These are phyloP conservation scores for Sugiyamaella japonica DNA, from an alignment of 1,139 yeast species.

Conservation along the genomic window DNA sequence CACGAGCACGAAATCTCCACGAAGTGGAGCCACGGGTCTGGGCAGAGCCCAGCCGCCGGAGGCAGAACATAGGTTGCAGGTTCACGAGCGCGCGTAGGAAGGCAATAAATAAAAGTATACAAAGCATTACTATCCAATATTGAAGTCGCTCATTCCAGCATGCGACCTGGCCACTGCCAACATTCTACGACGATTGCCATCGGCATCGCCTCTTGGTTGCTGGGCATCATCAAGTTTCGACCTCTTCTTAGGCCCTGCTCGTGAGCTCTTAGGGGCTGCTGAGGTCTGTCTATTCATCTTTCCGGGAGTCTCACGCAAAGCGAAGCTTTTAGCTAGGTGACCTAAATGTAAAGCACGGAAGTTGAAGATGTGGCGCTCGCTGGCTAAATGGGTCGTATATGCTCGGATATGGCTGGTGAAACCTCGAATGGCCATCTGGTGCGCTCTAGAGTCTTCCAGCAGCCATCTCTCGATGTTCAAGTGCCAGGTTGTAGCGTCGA, in stretches of 20 bases:
- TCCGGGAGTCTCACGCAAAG: conserved; percentile 90
- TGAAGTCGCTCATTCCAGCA: conserved; percentile 73
- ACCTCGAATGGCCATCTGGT: conserved; percentile 74
- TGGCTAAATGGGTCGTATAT: conserved; percentile 88
- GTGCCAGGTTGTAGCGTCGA: conserved; percentile 96
- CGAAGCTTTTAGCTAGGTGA: conserved; percentile 93
- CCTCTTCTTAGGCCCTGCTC: no score
- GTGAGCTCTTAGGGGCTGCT: conserved; percentile 14
- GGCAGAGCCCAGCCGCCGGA: neutral
- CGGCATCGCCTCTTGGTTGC: conserved; percentile 16
- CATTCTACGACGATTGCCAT: conserved; percentile 57
- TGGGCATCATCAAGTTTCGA: neutral
- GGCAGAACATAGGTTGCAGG: neutral
- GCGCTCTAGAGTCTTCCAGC: conserved; percentile 58
- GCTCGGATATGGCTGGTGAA: conserved; percentile 91
- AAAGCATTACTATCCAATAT: conserved; percentile 45
- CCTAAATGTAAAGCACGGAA: conserved; percentile 85
- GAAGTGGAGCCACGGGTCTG: neutral
- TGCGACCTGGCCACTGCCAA: conserved; percentile 74
- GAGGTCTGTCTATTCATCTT: conserved; percentile 27
- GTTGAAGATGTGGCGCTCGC: conserved; percentile 77
- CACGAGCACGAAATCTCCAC: neutral
- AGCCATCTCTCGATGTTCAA: conserved; percentile 85
- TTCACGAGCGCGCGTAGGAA: no score
- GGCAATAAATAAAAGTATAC: neutral